phyloP scores from a whole-genome alignment of 169 alveolate species.

The Plasmodium gallinaceum region DNA sequence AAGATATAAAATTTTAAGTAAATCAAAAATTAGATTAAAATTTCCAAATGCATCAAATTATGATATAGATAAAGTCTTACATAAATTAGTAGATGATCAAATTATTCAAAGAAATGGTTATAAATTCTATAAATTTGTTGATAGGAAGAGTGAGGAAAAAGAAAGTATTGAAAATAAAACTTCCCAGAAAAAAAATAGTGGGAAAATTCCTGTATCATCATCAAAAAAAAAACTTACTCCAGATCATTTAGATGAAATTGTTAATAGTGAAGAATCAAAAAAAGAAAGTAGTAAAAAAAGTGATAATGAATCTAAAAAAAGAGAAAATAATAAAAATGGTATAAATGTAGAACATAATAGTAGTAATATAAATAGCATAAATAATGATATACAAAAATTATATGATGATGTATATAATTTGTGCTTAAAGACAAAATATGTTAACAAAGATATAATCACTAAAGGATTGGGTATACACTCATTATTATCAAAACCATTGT shows the following conservation, averaged over 20 bases:
- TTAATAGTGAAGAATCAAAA: background rate
- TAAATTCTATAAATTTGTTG: constrained; percentile 32
- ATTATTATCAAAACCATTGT: constrained; percentile 48
- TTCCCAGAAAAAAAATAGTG: background rate
- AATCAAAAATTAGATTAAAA: constrained; percentile 15
- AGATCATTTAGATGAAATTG: background rate
- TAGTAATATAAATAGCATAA: constrained; percentile 27
- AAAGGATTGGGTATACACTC: constrained; percentile 68
- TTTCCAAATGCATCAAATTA: constrained; percentile 33
- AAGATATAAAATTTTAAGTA: constrained; percentile 47
- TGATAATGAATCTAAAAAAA: constrained; percentile 22
- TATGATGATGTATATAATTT: constrained; percentile 61
- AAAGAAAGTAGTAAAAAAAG: constrained; percentile 5
- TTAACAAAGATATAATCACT: constrained; percentile 55
- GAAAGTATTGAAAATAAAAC: background rate
- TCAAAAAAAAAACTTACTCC: background rate
- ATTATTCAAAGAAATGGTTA: constrained; percentile 19
- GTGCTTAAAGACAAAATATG: constrained; percentile 52
- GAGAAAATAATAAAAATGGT: constrained; percentile 4
- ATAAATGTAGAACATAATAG: background rate
- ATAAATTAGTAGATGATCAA: constrained; percentile 25
- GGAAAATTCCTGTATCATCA: too few relatives aligned
- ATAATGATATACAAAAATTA: constrained; percentile 50
- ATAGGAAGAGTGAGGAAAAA: background rate
- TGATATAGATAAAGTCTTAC: constrained; percentile 47